Evolutionary conservation across 148 eudicot species (phyloP), one percentile per base, ranked within the genome.

Genomic region (Vaccinium macrocarpon): DNA sequence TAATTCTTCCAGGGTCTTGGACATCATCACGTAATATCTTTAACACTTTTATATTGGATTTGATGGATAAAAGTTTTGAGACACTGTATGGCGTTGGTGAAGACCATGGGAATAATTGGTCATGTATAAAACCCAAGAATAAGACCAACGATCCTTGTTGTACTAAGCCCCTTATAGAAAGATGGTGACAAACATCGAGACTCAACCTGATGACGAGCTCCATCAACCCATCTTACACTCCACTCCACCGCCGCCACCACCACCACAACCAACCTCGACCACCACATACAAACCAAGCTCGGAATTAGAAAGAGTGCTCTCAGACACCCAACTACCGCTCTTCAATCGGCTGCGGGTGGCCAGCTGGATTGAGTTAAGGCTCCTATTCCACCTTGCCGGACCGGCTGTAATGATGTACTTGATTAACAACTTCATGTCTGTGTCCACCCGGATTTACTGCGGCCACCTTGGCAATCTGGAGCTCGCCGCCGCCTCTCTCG

Each of bases 381-480:
- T 38, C 15, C 80, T 92, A 6, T 74, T 91, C 32, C 86, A 79
- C 12, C 82, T 91, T 0, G 93, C 93, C 0, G 91, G 88, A 5
- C 95, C 95, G 0, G 92, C 95, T 0, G 88, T 91, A 4, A 76
- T 87, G 10, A 91, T 92, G n/a, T 92, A 91, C 86, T 83, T 92
- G 81, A 86, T 92, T 4, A 91, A 88, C 86, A 90, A 92, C 72
- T 75, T 88, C 0, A 80, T 86, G 2, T 91, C 93, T 0, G 77
- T 87, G 88, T 88, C 92, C 64, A 92, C 95, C 14, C 93, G 86
- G 52, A 91, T 92, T 53, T 91, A 90, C 25, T 88, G 88, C 64
- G 95, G 95, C 75, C 95, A 92, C 78, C 93, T 92, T 25, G 95
- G 95, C 5, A 92, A 92, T 55, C 92, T 92, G 8, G 72, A 90